These are phyloP conservation scores for Euphorbia celastroides DNA, from an alignment of 441 rosid species.

Conservation along the genomic window DNA sequence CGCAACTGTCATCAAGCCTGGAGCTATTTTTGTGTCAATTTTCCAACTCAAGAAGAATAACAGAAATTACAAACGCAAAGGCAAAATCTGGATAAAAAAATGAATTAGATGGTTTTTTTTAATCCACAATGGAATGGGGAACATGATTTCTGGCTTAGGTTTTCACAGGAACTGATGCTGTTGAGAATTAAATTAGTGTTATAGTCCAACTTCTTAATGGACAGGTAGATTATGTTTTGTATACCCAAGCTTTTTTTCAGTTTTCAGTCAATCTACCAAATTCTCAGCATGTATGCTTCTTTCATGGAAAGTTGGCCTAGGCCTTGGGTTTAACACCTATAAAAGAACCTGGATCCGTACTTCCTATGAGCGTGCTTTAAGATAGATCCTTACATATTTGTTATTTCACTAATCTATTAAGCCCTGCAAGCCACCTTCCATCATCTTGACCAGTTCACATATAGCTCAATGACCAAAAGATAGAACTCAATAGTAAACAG, in stretches of 20 bases:
- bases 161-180: background rate
- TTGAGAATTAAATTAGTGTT: background rate
- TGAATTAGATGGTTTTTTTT: background rate
- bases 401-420: background rate
- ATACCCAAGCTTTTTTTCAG: background rate
- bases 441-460: background rate
- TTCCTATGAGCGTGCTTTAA: background rate
- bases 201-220: background rate
- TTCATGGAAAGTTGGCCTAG: background rate
- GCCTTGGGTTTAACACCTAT: background rate
- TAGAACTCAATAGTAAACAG: background rate
- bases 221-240: background rate
- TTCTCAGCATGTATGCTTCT: background rate
- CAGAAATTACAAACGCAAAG: background rate
- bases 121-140: background rate
- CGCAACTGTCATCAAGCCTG: background rate
- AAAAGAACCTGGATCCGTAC: background rate
- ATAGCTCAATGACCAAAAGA: background rate
- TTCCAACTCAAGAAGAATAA: background rate
- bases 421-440: background rate
- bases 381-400: background rate
- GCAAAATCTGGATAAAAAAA: background rate
- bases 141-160: background rate
- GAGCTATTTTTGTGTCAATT: constrained; percentile 1
- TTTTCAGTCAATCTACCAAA: background rate